A percentile compares a stretch with the other conserved stretches of the same genome.
phyloP scores from a whole-genome alignment of 306 rosid genomes.

The Leucaena leucocephala region DNA sequence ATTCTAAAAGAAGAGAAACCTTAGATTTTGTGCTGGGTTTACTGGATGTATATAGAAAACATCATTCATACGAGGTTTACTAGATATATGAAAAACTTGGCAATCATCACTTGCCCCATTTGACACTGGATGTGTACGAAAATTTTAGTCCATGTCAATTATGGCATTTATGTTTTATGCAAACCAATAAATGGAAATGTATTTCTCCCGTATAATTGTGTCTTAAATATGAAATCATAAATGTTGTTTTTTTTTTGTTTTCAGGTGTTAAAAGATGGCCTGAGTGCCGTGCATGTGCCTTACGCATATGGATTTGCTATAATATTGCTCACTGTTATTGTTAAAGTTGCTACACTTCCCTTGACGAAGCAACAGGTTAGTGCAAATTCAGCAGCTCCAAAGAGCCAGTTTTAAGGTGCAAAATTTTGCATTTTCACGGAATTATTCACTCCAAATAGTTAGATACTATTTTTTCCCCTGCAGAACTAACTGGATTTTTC shows the following conservation, averaged over 20 bases:
- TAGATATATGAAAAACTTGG: conserved; percentile 6
- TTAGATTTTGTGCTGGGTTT: conserved; percentile 1
- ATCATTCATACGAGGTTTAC: neutral
- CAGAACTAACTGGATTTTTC: conserved; percentile 18
- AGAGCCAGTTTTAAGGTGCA: neutral
- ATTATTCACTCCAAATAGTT: conserved; percentile 2
- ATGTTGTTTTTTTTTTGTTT: neutral
- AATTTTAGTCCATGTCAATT: neutral
- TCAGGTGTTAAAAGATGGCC: conserved; percentile 87
- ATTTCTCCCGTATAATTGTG: conserved; percentile 6
- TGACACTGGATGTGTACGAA: neutral
- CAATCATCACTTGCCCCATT: neutral
- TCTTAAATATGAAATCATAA: neutral
- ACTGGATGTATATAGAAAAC: neutral
- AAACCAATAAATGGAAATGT: conserved; percentile 16
- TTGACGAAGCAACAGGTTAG: conserved; percentile 95
- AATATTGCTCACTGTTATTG: conserved; percentile 84
- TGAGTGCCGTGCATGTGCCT: conserved; percentile 82
- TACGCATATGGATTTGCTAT: conserved; percentile 95
- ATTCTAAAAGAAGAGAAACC: neutral
- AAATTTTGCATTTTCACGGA: conserved; percentile 23
- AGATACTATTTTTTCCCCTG: neutral
- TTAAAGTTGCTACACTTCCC: conserved; percentile 79
- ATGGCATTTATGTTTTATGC: conserved; percentile 1
- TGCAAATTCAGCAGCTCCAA: conserved; percentile 21